These are phyloP conservation scores for Pisolithus marmoratus DNA, from an alignment of 768 basidiomycete genomes.

Conservation along the genomic window DNA sequence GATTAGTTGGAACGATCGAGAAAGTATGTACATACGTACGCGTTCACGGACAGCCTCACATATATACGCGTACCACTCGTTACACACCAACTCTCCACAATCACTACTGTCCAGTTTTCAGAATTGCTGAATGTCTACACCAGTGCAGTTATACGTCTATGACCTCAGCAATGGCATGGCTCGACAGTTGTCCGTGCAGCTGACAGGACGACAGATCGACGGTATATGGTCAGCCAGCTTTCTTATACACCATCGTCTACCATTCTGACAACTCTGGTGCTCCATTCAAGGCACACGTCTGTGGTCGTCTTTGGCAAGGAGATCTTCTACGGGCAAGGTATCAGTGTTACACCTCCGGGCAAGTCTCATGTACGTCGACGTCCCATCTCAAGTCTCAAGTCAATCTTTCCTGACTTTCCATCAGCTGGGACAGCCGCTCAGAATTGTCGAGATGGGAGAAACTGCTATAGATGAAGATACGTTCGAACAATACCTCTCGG, in stretches of 20 bases:
- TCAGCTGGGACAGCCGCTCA: constrained; percentile 72
- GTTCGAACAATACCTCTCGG: constrained; percentile 76
- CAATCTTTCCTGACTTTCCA: background rate
- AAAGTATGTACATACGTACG: constrained; percentile 9
- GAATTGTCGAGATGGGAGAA: constrained; percentile 68
- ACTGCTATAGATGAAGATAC: constrained; percentile 80
- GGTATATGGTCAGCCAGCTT: constrained; percentile 71
- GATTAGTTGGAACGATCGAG: constrained; percentile 1
- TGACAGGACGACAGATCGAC: constrained; percentile 87
- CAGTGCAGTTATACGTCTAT: constrained; percentile 83
- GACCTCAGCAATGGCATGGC: constrained; percentile 89
- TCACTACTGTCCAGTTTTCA: background rate
- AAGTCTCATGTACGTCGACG: constrained; percentile 64
- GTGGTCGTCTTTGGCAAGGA: constrained; percentile 85
- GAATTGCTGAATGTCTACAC: constrained; percentile 14
- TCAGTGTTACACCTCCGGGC: constrained; percentile 65
- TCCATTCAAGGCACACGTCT: constrained; percentile 74
- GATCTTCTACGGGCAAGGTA: constrained; percentile 88
- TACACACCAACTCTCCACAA: background rate
- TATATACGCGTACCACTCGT: background rate
- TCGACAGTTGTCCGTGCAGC: constrained; percentile 65
- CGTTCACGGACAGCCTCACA: background rate
- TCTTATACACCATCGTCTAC: background rate
- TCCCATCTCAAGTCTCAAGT: background rate
- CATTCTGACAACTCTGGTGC: constrained; percentile 9